Evolutionary conservation across 2,329 filamentous ascomycete genomes (phyloP), one percentile per base, ranked within the genome.

Genomic region (Fusarium redolens): DNA sequence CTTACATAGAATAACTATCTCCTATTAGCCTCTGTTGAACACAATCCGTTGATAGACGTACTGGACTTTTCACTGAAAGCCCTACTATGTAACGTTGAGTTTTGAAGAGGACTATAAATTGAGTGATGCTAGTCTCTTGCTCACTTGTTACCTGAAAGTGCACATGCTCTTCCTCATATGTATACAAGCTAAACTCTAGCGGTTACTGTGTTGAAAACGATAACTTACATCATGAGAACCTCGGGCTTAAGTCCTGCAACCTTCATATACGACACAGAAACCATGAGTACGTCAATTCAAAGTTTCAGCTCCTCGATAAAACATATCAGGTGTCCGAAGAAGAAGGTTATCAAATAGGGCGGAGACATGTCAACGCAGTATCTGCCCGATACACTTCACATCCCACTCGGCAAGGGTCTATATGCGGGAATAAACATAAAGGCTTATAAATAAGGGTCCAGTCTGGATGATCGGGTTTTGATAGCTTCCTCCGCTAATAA

Each of bases 361-460:
- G 22, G 35, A 54, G 9, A 45, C 4, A 22, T 20, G 9, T 37
- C 7, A 15, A 50, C 10, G 5, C 18, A 33, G 9, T 14, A 3
- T 31, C 18, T 44, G n/a, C 17, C 28, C 12, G 15, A 22, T n/a
- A 5, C 22, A 31, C 5, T 31, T 7, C 13, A 28, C 47, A 68
- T 68, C 63, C 63, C 63, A 68, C 65, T 68, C 63, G 55, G 48
- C 7, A 45, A 28, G n/a, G 20, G 22, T 37, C 37, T 51, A 4
- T 7, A 30, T 50, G n/a, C 25, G 45, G 20, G 7, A 41, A 31
- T 25, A 60, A 41, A 13, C n/a, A 41, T 4, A 5, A 4, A 1
- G 12, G 35, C 28, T 40, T 40, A 41, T 48, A 28, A 38, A 59
- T 20, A 28, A 47, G 35, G 31, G 14, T 12, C 18, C 7, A 50